Evolutionary conservation across 75 land plant species (phyloP), one percentile per base, ranked within the genome.

Genomic region (Larix kaempferi): DNA sequence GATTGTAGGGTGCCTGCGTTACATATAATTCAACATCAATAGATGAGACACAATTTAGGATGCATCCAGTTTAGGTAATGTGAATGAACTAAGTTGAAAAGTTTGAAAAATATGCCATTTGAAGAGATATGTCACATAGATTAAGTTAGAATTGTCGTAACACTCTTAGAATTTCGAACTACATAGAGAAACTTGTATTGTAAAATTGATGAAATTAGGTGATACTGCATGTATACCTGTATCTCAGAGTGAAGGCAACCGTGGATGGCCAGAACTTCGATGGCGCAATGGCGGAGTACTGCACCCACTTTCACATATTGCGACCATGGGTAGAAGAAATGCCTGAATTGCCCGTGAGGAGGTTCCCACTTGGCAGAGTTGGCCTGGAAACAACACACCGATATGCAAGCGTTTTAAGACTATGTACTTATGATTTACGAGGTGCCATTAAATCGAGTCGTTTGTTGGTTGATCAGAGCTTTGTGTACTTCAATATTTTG

Each of bases 341-440:
- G 80, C 8, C 60, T 49, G 74, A 92, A 92, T 37, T 71, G 78
- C 0, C 94, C 94, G 54, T 92, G 92, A 39, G 90, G 94, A 14
- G 92, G 94, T 76, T 92, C 94, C 92, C 94, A 92, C 77, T 79
- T 86, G 49, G 94, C 92, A 21, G 87, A 85, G 44, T 73, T 80
- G 3, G 92, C 92, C 93, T 91, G 55, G 17, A 0, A 57, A 29
- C 1, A 29, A 29, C 33, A 29, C 0, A 29, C 33, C 33, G 1
- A 29, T 29, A 29, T 29, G 33, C n/a, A n/a, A n/a, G n/a, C n/a
- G n/a, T n/a, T n/a, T n/a, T n/a, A n/a, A n/a, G n/a, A n/a, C n/a
- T n/a, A n/a, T n/a, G n/a, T n/a, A n/a, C 0, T 29, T 1, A 29
- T 29, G 33, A 29, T 0, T 29, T 1, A 29, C 33, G 33, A 29